Evolutionary conservation across 352 stramenopile species (phyloP).

Genomic region (Pythium folliculosum): DNA sequence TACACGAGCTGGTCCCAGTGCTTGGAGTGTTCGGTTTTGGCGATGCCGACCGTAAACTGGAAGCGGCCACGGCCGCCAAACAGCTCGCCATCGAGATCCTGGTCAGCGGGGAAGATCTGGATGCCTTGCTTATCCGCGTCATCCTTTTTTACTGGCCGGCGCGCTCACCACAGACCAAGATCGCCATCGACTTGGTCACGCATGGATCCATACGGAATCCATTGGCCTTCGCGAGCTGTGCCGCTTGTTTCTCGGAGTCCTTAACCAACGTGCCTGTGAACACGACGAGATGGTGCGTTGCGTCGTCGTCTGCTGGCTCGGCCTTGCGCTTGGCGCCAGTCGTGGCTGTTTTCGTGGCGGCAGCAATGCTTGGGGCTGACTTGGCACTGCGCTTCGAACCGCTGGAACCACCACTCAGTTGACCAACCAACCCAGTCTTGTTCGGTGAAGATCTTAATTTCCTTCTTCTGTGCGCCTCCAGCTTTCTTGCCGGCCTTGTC

Average conservation of each 20-base stretch:
- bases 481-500: slow-evolving; percentile 58
- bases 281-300: slow-evolving; percentile 20
- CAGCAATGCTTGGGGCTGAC: background rate
- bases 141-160: slow-evolving; percentile 35
- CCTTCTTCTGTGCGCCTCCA: slow-evolving; percentile 41
- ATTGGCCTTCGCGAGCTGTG: slow-evolving; percentile 21
- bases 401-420: slow-evolving; percentile 1
- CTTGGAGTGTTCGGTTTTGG: slow-evolving; percentile 57
- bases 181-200: slow-evolving; percentile 36
- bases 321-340: slow-evolving; percentile 29
- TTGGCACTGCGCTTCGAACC: background rate
- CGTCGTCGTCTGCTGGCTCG: background rate
- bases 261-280: slow-evolving; percentile 34
- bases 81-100: slow-evolving; percentile 71
- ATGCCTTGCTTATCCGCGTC: slow-evolving; percentile 36
- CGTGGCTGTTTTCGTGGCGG: background rate
- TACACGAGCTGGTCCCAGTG: slow-evolving; percentile 63
- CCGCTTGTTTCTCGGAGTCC: slow-evolving; percentile 35
- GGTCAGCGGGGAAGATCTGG: slow-evolving; percentile 20
- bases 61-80: slow-evolving; percentile 65
- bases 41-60: slow-evolving; percentile 66
- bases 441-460: slow-evolving; percentile 43
- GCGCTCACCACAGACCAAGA: slow-evolving; percentile 36
- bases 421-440: slow-evolving; percentile 35
- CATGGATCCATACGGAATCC: slow-evolving; percentile 32